Conservation (phyloP, 306 rosid genomes). For the Pyrus communis region DNA sequence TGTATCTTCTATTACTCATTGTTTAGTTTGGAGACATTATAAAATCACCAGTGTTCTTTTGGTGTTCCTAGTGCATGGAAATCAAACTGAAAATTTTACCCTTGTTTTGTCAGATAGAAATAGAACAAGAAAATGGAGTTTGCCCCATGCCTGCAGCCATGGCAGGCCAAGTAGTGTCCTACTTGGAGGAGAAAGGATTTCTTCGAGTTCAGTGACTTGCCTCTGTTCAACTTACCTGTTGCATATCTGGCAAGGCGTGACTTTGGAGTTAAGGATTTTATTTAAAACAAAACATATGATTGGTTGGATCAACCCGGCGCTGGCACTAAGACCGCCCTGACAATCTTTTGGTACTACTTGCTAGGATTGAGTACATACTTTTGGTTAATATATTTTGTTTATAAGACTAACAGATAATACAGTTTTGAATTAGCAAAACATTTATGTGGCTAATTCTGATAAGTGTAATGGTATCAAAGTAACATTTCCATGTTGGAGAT, state of each 20-base stretch:
- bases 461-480: too few relatives aligned
- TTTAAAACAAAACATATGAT: neutral
- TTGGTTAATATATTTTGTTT: neutral
- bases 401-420: neutral
- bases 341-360: neutral
- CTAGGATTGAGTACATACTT: neutral
- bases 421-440: neutral
- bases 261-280: neutral
- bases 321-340: neutral
- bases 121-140: constrained; percentile 40
- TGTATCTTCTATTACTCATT: neutral
- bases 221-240: neutral
- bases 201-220: constrained; percentile 33
- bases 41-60: neutral
- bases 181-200: constrained; percentile 65
- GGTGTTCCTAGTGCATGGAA: neutral
- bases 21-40: neutral
- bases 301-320: neutral
- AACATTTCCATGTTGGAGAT: neutral
- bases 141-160: constrained; percentile 53
- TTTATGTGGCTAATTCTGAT: neutral
- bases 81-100: constrained; percentile 11
- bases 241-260: neutral
- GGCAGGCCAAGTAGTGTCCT: constrained; percentile 58
- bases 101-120: constrained; percentile 41